phyloP scores from a whole-genome alignment of 495 filamentous ascomycete species.

The Lasiosphaeria miniovina region DNA sequence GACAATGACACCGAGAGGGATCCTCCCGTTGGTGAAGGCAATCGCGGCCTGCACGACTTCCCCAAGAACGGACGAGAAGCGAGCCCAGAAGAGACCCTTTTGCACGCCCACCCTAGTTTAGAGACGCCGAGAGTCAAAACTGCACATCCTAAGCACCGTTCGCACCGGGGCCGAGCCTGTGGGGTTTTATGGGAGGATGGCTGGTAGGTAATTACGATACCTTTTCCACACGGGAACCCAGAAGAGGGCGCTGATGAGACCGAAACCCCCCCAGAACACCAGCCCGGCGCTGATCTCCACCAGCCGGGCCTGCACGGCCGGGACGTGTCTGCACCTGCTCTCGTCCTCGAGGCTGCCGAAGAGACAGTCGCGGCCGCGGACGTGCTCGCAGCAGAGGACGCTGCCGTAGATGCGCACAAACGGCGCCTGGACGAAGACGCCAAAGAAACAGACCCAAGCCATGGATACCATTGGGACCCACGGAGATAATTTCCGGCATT shows the following conservation, averaged over 20 bases:
- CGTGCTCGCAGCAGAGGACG: not conserved
- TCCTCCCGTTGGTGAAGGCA: not conserved
- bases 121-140: not conserved
- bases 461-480: not conserved
- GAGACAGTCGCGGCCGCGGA: not conserved
- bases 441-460: not conserved
- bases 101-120: not conserved
- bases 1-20: not conserved
- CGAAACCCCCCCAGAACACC: not conserved
- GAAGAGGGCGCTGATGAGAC: not conserved
- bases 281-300: not conserved
- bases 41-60: not conserved
- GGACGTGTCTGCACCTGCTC: not conserved
- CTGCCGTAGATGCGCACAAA: not conserved
- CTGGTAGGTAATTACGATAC: not conserved
- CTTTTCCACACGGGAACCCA: not conserved
- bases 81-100: not conserved
- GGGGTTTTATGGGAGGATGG: not conserved
- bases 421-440: not conserved
- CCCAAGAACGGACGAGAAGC: not conserved
- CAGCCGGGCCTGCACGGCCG: not conserved
- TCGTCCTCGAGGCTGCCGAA: not conserved
- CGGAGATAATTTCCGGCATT: not conserved
- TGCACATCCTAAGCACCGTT: not conserved
- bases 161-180: not conserved